Evolutionary conservation across 2,329 filamentous ascomycete genomes (phyloP), one percentile per base, ranked within the genome.

Genomic region (Colletotrichum plurivorum): DNA sequence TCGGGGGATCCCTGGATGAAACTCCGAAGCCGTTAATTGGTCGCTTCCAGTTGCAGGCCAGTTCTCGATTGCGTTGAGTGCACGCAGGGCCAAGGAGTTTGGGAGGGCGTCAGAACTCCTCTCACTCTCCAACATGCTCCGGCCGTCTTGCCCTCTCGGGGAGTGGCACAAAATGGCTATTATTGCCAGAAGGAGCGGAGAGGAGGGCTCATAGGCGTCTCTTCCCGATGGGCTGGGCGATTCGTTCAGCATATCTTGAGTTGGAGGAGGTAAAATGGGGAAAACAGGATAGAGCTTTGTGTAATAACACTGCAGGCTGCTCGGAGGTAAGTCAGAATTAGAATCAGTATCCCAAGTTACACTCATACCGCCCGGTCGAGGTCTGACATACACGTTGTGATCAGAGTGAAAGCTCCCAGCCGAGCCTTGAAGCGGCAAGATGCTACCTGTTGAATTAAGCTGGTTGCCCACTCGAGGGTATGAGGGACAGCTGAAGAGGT

Each of bases 251-350:
- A 55, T 25, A 16, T n/a, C 3, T 12, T 55, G 31, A 12, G 36
- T 8, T 5, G 53, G 53, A 22, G 53, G 53, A 15, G 53, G 53
- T 39, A 55, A 27, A 22, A 55, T n/a, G 12, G 53, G 53, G 13
- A 55, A 55, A 15, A 39, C 13, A 15, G 53, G 36, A 2, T 55
- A n/a, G 6, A 55, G 36, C 18, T 9, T 20, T 22, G 3, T 13
- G 36, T 55, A 55, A 18, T 55, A 55, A 16, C n/a, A 39, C 13
- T 15, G 53, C n/a, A 55, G 53, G 22, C 53, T 41, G 20, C 7
- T 25, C 22, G 22, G 22, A 25, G 22, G 22, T 25, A 25, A 25
- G 22, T 25, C 22, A 25, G 22, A 25, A 25, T 5, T 25, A 25
- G 22, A 25, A 25, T 25, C 22, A 25, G 22, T 25, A 25, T 25